These are phyloP conservation scores for Cubamyces lactineus DNA, from an alignment of 768 basidiomycete genomes.

Conservation along the genomic window DNA sequence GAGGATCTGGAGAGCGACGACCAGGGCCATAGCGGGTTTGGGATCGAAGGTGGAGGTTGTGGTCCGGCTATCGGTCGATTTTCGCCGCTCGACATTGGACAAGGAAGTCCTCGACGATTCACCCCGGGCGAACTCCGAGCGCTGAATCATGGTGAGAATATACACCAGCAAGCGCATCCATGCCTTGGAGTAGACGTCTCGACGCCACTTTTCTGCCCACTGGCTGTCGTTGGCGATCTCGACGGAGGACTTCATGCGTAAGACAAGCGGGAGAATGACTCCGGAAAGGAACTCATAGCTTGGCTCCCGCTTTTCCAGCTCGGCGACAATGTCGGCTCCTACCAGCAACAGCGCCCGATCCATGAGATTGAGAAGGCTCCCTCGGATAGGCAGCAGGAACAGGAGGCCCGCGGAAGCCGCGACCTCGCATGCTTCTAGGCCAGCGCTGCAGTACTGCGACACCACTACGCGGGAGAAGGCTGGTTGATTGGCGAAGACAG, in stretches of 20 bases:
- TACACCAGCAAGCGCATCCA: conserved; percentile 70
- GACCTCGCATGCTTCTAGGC: conserved; percentile 40
- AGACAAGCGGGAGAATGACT: conserved; percentile 62
- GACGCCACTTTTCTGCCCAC: conserved; percentile 49
- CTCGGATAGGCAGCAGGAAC: conserved; percentile 34
- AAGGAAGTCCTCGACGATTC: conserved; percentile 30
- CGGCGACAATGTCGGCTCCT: conserved; percentile 54
- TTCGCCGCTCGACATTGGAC: conserved; percentile 45
- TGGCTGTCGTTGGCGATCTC: conserved; percentile 46
- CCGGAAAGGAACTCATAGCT: conserved; percentile 66
- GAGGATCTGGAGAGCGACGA: conserved; percentile 64
- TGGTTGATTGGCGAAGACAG: conserved; percentile 54
- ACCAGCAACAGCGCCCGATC: conserved; percentile 47
- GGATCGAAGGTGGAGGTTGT: conserved; percentile 30
- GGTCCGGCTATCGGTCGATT: conserved; percentile 48
- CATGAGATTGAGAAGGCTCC: conserved; percentile 38
- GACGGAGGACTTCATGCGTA: conserved; percentile 54
- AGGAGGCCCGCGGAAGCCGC: conserved; percentile 38
- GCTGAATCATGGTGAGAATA: conserved; percentile 55
- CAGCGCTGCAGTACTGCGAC: conserved; percentile 38
- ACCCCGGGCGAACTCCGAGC: conserved; percentile 10
- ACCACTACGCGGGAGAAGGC: conserved; percentile 47
- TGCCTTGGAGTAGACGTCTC: conserved; percentile 47
- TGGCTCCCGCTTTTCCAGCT: conserved; percentile 57
- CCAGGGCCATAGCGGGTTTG: conserved; percentile 37